Evolutionary conservation across 108 stramenopile genomes (phyloP), one percentile per base, ranked within the genome.

Genomic region (Cyclotella sp.): DNA sequence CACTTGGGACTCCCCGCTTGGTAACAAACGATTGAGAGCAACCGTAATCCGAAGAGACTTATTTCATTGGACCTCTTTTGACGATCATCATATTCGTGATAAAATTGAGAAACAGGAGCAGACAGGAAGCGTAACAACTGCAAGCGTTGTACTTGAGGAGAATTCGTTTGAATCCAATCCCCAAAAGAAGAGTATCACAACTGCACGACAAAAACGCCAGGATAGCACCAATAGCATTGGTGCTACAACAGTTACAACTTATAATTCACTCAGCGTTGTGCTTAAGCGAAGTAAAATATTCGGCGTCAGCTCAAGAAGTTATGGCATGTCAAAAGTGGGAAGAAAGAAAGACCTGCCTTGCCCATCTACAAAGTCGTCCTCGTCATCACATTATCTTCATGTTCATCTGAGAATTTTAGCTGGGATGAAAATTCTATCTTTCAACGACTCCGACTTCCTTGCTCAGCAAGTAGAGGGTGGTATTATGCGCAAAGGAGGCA

Each of bases 371-470:
- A n/a, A n/a, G n/a, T n/a, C 39, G 24, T 21, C 30, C 24, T 55
- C 73, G 22, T 3, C 7, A 29, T 59, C 58, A 29, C 6, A 27
- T 21, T 24, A 61, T 51, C 70, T 81, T 11, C 40, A 59, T 7
- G 81, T 70, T 66, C 81, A 81, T 59, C 19, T 71, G 15, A 52
- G 83, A 57, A 79, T 84, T 30, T 63, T 76, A 1, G 75, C 75
- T 30, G 83, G 83, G n/a, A 68, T 75, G 3, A 77, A 80, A 45
- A 68, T 84, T 28, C 61, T 84, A 39, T 80, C 83, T 8, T 84
- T 84, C 53, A 84, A 63, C 29, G 74, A 84, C 42, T 79, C 78
- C 19, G 49, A 47, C 16, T 75, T 64, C 55, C 34, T 66, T 7
- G 73, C 53, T 39, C 42, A 75, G n/a, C 72, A 83, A 61, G 55